Evolutionary conservation across 1,139 yeast genomes (phyloP), one percentile per base, ranked within the genome.

Genomic region (Lizanozyma gosingica): DNA sequence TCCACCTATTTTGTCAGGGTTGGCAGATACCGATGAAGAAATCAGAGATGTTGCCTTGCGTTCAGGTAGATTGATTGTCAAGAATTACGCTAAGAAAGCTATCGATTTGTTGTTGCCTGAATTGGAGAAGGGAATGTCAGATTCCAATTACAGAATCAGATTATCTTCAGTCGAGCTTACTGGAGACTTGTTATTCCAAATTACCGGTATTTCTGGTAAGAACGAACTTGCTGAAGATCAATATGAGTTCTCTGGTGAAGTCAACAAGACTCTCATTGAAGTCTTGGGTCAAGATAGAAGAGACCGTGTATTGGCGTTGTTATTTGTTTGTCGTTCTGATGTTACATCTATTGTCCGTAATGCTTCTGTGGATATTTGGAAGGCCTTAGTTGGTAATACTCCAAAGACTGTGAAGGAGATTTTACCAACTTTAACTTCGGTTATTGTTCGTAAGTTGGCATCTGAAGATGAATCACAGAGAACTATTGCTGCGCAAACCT

Each of bases 361-460:
- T 49, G 86, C 95, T 35, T 81, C 97, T n/a, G 78, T 87, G 46
- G 97, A 92, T 53, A 90, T 94, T 40, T 94, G 99, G 99, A 90
- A 90, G 65, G 88, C 95, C 1, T 71, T 94, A 60, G 97, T 94
- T 41, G 84, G 95, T 41, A 92, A 92, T 58, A 92, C 98, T 33
- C 98, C 98, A 37, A 80, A 84, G 60, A 87, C 96, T n/a, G 83
- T 92, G 42, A 92, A 86, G 67, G 97, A 90, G 58, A 85, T 92
- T 44, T 65, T 94, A 50, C 95, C 97, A 34, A 72, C 88, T 4
- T 77, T 94, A 48, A 85, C 94, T 3, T 76, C 76, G 45, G 75
- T 86, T 51, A 80, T 94, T 55, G 87, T 94, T 46, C 78, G 81
- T 50, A 78, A 87, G 54, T 71, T 92, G 59, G 95, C 97, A 0